Base-by-base conservation (phyloP, 371 early-diverging fungal genomes). In the Apophysomyces sp. region DNA sequence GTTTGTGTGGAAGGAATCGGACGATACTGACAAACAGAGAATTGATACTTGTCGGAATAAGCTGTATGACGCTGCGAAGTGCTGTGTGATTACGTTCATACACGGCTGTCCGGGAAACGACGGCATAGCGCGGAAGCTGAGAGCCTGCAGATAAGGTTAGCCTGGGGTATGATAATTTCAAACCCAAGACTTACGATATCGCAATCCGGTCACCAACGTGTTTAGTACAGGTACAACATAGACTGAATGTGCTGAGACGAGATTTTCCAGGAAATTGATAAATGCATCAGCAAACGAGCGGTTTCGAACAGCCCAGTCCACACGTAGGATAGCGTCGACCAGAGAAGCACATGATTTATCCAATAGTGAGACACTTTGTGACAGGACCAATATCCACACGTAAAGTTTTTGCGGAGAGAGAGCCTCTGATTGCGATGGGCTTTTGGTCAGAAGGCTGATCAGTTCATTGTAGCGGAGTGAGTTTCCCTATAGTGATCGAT, bases 241-340 rank as follows among this genome's bases (percentile, higher is more conserved):
- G 44, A 84, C 81, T 2, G 95, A 89, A 68, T 95, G 94, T 0
- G 95, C 95, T 2, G 91, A 89, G 2, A 94, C 92, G 2, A 96
- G 72, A 66, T 94, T 90, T 32, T 91, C 86, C 52, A 96, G 44
- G 55, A 96, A 87, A 11, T 83, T 84, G 15, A 84, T 66, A 66
- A 89, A 96, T 11, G 77, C 73, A 40, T 80, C 73, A 1, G 88
- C 85, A 64, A 93, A 87, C 1, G 66, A 70, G 41, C 84, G 78
- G 34, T 90, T 86, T 11, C 78, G 75, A 8, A 71, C 69, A 15
- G 83, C 67, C 92, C 94, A 94, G 61, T 93, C 85, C 18, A 91
- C 60, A 37, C 67, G 61, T 12, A 96, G 71, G 24, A 92, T 73
- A 51, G 91, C 86, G n/a, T 84, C 81, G 4, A 96, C 90, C 26